Evolutionary conservation across 306 rosid genomes (phyloP).

Genomic region (Begonia fuchsioides): DNA sequence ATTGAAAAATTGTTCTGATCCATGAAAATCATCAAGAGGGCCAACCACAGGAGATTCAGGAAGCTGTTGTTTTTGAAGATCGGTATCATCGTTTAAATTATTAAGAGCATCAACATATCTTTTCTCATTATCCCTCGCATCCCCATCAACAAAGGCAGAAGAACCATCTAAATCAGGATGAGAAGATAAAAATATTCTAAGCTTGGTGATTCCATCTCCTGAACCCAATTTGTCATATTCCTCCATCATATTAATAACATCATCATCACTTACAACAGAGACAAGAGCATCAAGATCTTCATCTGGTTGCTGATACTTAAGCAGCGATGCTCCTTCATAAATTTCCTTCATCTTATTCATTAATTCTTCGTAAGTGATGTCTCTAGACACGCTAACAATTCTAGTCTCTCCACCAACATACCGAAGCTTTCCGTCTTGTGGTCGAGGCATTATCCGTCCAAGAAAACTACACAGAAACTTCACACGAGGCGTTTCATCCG

Average conservation of each 20-base stretch:
- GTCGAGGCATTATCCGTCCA: constrained; percentile 72
- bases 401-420: constrained; percentile 89
- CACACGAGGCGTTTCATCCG: constrained; percentile 56
- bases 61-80: constrained; percentile 46
- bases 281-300: constrained; percentile 93
- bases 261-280: constrained; percentile 78
- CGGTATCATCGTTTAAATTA: constrained; percentile 38
- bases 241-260: constrained; percentile 82
- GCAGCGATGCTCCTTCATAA: constrained; percentile 31
- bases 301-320: constrained; percentile 89
- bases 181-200: constrained; percentile 65
- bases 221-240: constrained; percentile 45
- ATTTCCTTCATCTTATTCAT: constrained; percentile 44
- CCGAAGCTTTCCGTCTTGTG: constrained; percentile 74
- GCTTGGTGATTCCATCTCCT: constrained; percentile 39
- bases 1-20: constrained; percentile 45
- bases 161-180: constrained; percentile 53
- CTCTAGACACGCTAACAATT: constrained; percentile 47
- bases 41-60: constrained; percentile 41
- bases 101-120: constrained; percentile 76
- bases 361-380: constrained; percentile 53
- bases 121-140: constrained; percentile 62
- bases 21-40: constrained; percentile 46
- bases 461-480: constrained; percentile 77
- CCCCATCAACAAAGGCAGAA: constrained; percentile 38